phyloP scores from a whole-genome alignment of 306 rosid species.

The apple (Malus domestica) region DNA sequence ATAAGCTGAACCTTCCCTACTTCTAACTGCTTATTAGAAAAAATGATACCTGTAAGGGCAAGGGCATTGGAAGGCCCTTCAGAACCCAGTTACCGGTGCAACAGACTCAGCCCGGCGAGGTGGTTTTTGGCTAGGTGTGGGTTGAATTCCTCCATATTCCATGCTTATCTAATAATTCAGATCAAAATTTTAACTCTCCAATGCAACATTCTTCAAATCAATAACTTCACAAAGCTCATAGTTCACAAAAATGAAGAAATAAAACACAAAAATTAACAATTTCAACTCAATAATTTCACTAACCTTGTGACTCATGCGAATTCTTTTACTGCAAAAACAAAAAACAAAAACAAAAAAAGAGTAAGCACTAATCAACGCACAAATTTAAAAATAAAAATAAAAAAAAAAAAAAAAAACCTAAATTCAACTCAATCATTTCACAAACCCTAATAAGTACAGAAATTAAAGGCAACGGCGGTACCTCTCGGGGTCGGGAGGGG shows the following conservation, averaged over 20 bases:
- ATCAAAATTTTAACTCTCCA: background rate
- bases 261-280: background rate
- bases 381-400: background rate
- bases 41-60: constrained; percentile 68
- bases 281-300: constrained; percentile 20
- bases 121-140: constrained; percentile 33
- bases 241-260: background rate
- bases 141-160: constrained; percentile 68
- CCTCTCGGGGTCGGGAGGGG: constrained; percentile 73
- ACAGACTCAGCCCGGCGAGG: constrained; percentile 29
- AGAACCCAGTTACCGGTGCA: constrained; percentile 25
- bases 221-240: background rate
- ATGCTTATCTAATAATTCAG: constrained; percentile 35
- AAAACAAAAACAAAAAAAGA: background rate
- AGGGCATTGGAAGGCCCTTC: constrained; percentile 49
- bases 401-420: background rate
- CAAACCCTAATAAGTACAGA: background rate
- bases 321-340: constrained; percentile 46
- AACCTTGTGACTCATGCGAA: constrained; percentile 79
- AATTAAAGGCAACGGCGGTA: background rate
- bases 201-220: background rate
- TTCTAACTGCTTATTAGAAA: background rate
- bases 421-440: background rate
- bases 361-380: background rate
- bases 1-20: background rate